These are phyloP conservation scores for Agrocybe chaxingu DNA, from an alignment of 768 basidiomycete species.

Conservation along the genomic window DNA sequence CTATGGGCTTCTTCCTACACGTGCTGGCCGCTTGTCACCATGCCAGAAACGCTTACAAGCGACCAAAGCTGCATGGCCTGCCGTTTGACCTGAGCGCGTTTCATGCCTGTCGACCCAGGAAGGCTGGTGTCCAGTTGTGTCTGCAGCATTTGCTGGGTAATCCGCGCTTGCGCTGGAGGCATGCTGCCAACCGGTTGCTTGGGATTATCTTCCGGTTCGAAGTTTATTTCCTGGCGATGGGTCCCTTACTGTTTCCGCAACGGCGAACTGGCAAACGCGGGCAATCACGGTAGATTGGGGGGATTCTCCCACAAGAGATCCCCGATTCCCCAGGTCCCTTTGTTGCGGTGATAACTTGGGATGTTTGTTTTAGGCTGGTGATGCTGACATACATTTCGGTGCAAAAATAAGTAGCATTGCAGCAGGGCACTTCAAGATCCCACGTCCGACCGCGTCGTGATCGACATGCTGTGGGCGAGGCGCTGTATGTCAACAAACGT, in stretches of 20 bases:
- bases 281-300: neutral
- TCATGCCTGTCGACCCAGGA: slow-evolving; percentile 9
- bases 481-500: slow-evolving; percentile 15
- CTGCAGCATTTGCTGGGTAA: slow-evolving; percentile 10
- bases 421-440: slow-evolving; percentile 18
- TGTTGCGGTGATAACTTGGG: slow-evolving; percentile 15
- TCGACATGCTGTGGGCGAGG: slow-evolving; percentile 11
- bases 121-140: neutral
- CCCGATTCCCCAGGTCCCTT: slow-evolving; percentile 12
- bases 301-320: slow-evolving; percentile 1
- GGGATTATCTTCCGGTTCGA: slow-evolving; percentile 7
- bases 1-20: slow-evolving; percentile 20
- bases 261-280: slow-evolving; percentile 16
- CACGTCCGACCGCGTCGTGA: slow-evolving; percentile 25
- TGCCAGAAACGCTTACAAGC: slow-evolving; percentile 7
- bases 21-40: slow-evolving; percentile 22
- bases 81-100: slow-evolving; percentile 10
- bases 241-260: slow-evolving; percentile 16
- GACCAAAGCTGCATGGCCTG: slow-evolving; percentile 2
- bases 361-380: slow-evolving; percentile 10
- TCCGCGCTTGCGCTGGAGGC: slow-evolving; percentile 12
- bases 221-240: slow-evolving; percentile 11
- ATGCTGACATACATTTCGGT: slow-evolving; percentile 10
- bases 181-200: slow-evolving; percentile 14
- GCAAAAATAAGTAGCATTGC: slow-evolving; percentile 9